Conservation (phyloP, 192 early-diverging fungal genomes). For the Thamnidium elegans region DNA sequence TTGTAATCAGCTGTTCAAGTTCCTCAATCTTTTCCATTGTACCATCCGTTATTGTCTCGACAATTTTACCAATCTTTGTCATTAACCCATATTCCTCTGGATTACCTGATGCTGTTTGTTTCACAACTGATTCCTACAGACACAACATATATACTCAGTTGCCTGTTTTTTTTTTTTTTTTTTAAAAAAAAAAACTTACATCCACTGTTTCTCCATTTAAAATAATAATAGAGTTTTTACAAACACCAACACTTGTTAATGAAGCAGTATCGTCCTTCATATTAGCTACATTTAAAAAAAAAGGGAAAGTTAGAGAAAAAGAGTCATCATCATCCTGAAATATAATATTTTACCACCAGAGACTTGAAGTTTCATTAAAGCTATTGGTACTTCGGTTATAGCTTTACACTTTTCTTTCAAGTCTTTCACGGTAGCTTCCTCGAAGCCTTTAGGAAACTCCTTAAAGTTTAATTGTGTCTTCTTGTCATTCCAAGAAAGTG, state of each 20-base stretch:
- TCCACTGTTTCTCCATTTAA: slow-evolving; percentile 67
- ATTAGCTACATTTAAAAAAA: slow-evolving; percentile 40
- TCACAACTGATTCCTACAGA: slow-evolving; percentile 16
- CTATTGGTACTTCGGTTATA: slow-evolving; percentile 72
- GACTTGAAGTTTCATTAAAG: slow-evolving; percentile 68
- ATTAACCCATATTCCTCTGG: slow-evolving; percentile 53
- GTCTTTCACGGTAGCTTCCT: slow-evolving; percentile 63
- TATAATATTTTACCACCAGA: slow-evolving; percentile 59
- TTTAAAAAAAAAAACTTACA: slow-evolving; percentile 31
- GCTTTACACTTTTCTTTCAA: slow-evolving; percentile 73
- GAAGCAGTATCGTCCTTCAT: slow-evolving; percentile 75
- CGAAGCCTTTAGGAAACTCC: slow-evolving; percentile 31
- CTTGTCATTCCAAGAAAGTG: slow-evolving; percentile 24
- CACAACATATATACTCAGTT: not conserved
- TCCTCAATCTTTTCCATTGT: not conserved
- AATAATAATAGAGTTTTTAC: slow-evolving; percentile 65
- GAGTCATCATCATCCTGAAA: not conserved
- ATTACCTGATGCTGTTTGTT: slow-evolving; percentile 42
- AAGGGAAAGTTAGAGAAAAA: not conserved
- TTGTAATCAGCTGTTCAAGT: slow-evolving; percentile 32
- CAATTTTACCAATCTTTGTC: slow-evolving; percentile 40
- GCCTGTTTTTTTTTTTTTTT: not conserved
- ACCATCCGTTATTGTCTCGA: slow-evolving; percentile 30
- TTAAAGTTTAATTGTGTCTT: slow-evolving; percentile 25
- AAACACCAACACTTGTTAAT: slow-evolving; percentile 67